Evolutionary conservation across 2,329 filamentous ascomycete genomes (phyloP), one percentile per base, ranked within the genome.

Genomic region (Fusarium sulawesiense): DNA sequence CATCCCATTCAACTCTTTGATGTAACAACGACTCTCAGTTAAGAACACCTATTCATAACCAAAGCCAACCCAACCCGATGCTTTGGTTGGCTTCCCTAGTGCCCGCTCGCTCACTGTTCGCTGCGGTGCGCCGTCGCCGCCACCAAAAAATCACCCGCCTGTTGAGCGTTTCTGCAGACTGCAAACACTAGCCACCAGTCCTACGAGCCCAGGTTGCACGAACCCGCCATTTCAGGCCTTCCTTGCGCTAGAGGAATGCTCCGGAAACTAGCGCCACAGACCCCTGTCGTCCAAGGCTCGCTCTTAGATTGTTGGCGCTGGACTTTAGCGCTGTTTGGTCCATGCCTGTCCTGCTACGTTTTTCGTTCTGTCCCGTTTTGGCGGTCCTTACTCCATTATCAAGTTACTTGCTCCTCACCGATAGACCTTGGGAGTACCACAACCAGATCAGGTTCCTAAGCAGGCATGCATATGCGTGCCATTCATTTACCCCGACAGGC

Each of bases 81-180:
- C 62, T 50, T 48, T 71, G 71, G 73, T 40, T 56, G 65, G 64
- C 58, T 72, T 74, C 50, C 68, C 66, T 75, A 75, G 73, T 74
- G 73, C 68, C 73, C 73, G 73, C 63, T 53, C 45, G 30, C 59
- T 50, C 55, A 30, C 61, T 70, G 59, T 56, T 73, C 46, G 44
- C 48, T 60, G 60, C 27, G 42, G 56, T 56, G 23, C 45, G 53
- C 66, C 65, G 56, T 55, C 67, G 51, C 64, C 44, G 53, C 56
- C 57, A 47, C 54, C 37, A 27, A 18, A 34, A 34, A 20, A 29
- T 45, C 44, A 48, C 46, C 56, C 55, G 47, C 51, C 50, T 61
- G 42, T 56, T 56, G 34, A 37, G 34, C 57, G 41, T 59, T 56
- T 32, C 49, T 58, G 56, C 46, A 23, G 37, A 55, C 25, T 21